Conservation (phyloP, 2,329 filamentous ascomycete species). For the Ustulina deusta region DNA sequence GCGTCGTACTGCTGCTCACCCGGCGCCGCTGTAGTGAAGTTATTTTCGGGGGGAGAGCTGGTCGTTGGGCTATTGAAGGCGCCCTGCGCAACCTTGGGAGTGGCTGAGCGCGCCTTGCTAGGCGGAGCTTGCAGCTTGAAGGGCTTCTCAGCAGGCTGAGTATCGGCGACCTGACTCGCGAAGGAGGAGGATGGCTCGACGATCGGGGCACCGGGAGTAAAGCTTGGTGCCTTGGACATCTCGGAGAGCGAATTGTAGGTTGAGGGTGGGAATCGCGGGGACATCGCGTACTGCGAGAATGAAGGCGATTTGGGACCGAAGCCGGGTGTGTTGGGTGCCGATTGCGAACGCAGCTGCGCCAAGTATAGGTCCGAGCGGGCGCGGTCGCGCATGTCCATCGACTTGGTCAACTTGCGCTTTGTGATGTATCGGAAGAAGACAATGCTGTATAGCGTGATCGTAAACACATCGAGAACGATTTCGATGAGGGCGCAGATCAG, state of each 20-base stretch:
- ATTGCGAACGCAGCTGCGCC: conserved; percentile 84
- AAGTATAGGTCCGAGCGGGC: conserved; percentile 96
- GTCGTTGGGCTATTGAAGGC: conserved; percentile 68
- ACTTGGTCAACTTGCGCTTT: conserved; percentile 94
- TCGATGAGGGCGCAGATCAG: conserved; percentile 98
- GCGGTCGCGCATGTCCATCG: conserved; percentile 94
- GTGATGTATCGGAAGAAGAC: conserved; percentile 98
- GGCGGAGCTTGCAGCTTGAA: conserved; percentile 92
- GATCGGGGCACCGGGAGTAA: conserved; percentile 65
- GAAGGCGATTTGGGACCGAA: conserved; percentile 78
- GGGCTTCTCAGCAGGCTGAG: conserved; percentile 59
- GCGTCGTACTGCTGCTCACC: conserved; percentile 87
- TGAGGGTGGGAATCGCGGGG: conserved; percentile 70
- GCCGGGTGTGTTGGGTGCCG: conserved; percentile 93
- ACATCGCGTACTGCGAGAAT: conserved; percentile 66
- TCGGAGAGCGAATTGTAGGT: conserved; percentile 64
- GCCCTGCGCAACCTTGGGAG: conserved; percentile 74
- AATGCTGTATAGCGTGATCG: conserved; percentile 91
- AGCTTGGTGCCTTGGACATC: conserved; percentile 59
- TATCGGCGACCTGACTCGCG: conserved; percentile 52
- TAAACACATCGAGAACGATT: conserved; percentile 90
- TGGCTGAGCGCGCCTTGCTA: conserved; percentile 79
- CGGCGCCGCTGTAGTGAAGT: conserved; percentile 69
- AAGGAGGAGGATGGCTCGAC: conserved; percentile 74
- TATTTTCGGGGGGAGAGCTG: conserved; percentile 51